These are phyloP conservation scores for Stereum hirsutum DNA, from an alignment of 1,284 basidiomycete genomes.

Conservation along the genomic window DNA sequence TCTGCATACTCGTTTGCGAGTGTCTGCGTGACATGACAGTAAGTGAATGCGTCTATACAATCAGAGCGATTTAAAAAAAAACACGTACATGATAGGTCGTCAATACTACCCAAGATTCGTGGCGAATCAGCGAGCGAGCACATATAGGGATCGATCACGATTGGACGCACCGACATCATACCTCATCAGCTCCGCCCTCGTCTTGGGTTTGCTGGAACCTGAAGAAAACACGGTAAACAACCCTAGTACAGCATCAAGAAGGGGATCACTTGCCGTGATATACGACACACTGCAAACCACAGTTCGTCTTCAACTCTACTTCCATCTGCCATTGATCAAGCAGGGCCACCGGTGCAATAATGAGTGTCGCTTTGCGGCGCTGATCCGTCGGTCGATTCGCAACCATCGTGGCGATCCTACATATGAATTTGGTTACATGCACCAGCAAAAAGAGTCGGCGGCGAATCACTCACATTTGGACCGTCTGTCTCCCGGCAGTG, in stretches of 20 bases:
- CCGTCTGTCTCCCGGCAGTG: slow-evolving; percentile 22
- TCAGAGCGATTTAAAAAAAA: neutral
- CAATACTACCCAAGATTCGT: neutral
- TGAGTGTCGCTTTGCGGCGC: slow-evolving; percentile 40
- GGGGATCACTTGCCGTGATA: slow-evolving; percentile 37
- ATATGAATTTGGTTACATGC: neutral
- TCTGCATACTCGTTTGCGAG: slow-evolving; percentile 51
- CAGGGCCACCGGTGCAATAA: slow-evolving; percentile 45
- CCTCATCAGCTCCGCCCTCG: slow-evolving; percentile 31
- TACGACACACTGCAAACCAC: slow-evolving; percentile 33
- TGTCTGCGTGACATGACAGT: slow-evolving; percentile 25
- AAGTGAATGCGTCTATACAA: neutral
- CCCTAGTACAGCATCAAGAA: slow-evolving; percentile 1
- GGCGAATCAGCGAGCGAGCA: slow-evolving; percentile 1
- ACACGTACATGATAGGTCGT: slow-evolving; percentile 34
- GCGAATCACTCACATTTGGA: slow-evolving; percentile 31
- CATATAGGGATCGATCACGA: slow-evolving; percentile 46
- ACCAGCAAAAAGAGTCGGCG: neutral
- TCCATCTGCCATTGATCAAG: slow-evolving; percentile 52
- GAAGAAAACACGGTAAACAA: neutral
- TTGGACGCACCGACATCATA: slow-evolving; percentile 50
- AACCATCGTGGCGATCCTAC: slow-evolving; percentile 37
- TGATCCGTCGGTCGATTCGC: slow-evolving; percentile 34
- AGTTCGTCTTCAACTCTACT: slow-evolving; percentile 44
- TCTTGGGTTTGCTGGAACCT: slow-evolving; percentile 35